Evolutionary conservation across 441 rosid genomes (phyloP), one percentile per base, ranked within the genome.

Genomic region (Croton setiger): DNA sequence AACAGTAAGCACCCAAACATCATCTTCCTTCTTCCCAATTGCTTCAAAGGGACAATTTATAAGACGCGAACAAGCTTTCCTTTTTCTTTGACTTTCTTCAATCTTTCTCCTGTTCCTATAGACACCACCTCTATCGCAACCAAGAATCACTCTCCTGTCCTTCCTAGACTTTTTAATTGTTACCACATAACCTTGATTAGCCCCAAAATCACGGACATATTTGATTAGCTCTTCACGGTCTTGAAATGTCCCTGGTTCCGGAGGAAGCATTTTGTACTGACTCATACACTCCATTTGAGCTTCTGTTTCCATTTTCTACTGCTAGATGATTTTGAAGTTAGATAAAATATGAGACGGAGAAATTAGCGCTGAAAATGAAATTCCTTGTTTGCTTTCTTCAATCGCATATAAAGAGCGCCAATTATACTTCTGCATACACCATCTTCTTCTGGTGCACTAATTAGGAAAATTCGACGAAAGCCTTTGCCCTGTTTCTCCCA

Each of bases 11-110:
- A 87, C 77, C 91, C 91, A 87, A 21, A 71, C 39, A n/a, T 80
- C 86, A 61, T 87, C 89, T 61, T 83, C 87, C 64, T 82, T 87
- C 66, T 78, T 85, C 54, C 91, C 91, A 23, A 83, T 51, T 59
- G 83, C 87, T 74, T 87, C 91, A 60, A 87, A 87, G 37, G 91
- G 91, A 62, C 91, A 87, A 74, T 87, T 85, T 47, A 82, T 87
- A 39, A 87, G 89, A 9, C 86, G 83, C 4, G 87, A 87, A 69
- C 78, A 74, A 7, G 85, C 75, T 75, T 85, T 87, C 70, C 89
- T 83, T 77, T 83, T 83, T 56, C 89, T 86, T 54, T 78, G 82
- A 71, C 65, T 77, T 68, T 87, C 87, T 23, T 79, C 84, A 59
- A 73, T 61, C 80, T 83, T 85, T 11, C 86, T 78, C 83, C 89